phyloP scores from a whole-genome alignment of 257 asterid genomes.

The Parsonsia alboflavescens region DNA sequence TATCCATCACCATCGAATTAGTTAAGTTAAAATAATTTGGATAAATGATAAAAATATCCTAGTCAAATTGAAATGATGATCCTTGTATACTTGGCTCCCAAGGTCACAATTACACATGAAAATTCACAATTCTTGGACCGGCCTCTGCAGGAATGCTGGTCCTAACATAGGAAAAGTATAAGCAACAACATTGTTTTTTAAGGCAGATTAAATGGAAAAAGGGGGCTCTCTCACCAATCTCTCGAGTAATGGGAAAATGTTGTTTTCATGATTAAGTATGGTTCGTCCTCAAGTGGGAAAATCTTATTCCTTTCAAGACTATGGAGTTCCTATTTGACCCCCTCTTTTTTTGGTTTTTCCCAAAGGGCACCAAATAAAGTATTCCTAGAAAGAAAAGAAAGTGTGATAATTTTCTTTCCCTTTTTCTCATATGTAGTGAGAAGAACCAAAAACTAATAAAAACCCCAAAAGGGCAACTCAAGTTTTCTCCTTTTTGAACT shows the following conservation, averaged over 20 bases:
- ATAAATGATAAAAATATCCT: too few species aligned
- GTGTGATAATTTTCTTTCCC: neutral
- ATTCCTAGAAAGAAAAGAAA: slow-evolving; percentile 2
- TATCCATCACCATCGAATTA: too few species aligned
- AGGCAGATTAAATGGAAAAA: neutral
- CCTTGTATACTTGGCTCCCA: too few species aligned
- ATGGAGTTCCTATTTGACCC: slow-evolving; percentile 13
- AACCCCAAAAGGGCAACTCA: neutral
- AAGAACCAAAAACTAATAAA: neutral
- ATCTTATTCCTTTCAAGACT: slow-evolving; percentile 11
- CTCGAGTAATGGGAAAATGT: slow-evolving; percentile 3
- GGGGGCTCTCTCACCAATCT: neutral
- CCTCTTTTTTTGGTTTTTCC: neutral
- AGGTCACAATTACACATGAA: too few species aligned
- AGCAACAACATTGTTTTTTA: neutral
- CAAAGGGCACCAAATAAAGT: neutral
- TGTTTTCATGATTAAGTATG: neutral
- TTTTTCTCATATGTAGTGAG: neutral
- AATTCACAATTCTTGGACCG: too few species aligned
- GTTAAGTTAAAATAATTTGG: too few species aligned
- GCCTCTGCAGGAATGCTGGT: too few species aligned
- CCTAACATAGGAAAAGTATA: neutral
- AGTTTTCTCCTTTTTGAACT: neutral
- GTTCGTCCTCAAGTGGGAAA: neutral
- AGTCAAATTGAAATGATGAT: too few species aligned